A percentile compares a stretch with the other conserved stretches of the same genome.
Conservation (phyloP, 2,329 filamentous ascomycete genomes). For the Nannizzia gypsea region DNA sequence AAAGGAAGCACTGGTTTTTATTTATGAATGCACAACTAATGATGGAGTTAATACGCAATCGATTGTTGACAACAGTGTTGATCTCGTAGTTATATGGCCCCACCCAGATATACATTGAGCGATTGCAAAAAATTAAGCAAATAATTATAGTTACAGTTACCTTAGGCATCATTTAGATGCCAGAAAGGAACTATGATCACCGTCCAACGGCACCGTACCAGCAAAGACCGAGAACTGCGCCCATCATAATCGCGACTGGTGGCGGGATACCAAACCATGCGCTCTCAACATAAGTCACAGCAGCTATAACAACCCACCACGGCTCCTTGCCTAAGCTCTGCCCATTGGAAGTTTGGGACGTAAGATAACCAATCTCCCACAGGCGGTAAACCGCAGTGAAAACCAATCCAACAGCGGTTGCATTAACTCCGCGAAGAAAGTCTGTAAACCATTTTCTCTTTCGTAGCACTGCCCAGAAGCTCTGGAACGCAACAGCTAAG, state of each 20-base stretch:
- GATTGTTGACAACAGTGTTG: too few relatives aligned
- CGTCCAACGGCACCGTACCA: constrained; percentile 35
- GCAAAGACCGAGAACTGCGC: constrained; percentile 37
- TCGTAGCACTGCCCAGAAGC: constrained; percentile 44
- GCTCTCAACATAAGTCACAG: constrained; percentile 37
- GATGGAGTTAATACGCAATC: neutral
- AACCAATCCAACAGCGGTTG: constrained; percentile 49
- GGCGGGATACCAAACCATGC: constrained; percentile 38
- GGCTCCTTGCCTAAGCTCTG: constrained; percentile 47
- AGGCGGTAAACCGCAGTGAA: constrained; percentile 54
- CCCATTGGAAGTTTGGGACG: constrained; percentile 37
- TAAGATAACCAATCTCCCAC: constrained; percentile 51
- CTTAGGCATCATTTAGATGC: neutral
- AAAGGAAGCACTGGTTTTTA: neutral
- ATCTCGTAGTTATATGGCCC: too few relatives aligned
- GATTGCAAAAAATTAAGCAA: too few relatives aligned
- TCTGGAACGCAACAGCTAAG: constrained; percentile 29
- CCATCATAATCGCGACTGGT: constrained; percentile 35
- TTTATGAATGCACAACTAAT: neutral
- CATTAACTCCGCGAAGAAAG: constrained; percentile 46
- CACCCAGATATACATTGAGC: too few relatives aligned
- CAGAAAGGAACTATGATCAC: neutral
- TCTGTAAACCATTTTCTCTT: constrained; percentile 38
- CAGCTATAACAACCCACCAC: constrained; percentile 53
- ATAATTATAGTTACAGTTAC: too few relatives aligned